Conservation (phyloP, 495 filamentous ascomycete genomes). For the Haplographium delicatum region DNA sequence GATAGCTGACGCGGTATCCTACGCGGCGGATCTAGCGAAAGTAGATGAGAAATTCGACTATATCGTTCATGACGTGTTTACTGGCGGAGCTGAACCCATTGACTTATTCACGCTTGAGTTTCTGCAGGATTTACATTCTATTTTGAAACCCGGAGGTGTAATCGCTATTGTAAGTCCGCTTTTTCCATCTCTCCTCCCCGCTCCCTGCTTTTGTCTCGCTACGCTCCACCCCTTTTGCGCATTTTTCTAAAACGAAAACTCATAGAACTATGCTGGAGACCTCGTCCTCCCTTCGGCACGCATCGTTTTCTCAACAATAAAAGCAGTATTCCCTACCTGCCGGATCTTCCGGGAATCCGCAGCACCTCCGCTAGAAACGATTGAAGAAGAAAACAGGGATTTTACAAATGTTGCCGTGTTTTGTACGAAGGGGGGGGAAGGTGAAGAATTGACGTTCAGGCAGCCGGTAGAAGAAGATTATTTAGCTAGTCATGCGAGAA, state of each 20-base stretch:
- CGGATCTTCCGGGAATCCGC: constrained; percentile 78
- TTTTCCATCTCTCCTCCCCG: no score
- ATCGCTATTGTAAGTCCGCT: constrained; percentile 73
- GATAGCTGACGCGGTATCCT: constrained; percentile 76
- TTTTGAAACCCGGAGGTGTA: constrained; percentile 73
- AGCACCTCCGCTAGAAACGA: constrained; percentile 33
- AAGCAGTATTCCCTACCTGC: constrained; percentile 67
- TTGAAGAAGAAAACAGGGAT: constrained; percentile 46
- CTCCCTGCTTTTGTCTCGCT: no score
- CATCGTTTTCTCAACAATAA: constrained; percentile 68
- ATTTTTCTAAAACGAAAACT: constrained; percentile 9
- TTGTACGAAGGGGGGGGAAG: constrained; percentile 43
- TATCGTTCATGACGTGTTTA: constrained; percentile 98
- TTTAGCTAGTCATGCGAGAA: constrained; percentile 63
- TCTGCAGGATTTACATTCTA: constrained; percentile 54
- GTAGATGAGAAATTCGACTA: constrained; percentile 65
- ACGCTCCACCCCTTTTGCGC: background rate
- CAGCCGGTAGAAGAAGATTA: constrained; percentile 59
- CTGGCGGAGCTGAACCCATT: constrained; percentile 86
- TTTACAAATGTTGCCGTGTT: constrained; percentile 90
- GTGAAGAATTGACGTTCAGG: constrained; percentile 49
- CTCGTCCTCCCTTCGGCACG: constrained; percentile 64
- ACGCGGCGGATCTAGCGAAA: constrained; percentile 51
- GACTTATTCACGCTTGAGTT: constrained; percentile 85
- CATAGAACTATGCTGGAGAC: constrained; percentile 96